These are phyloP conservation scores for Salix koriyanagi DNA, from an alignment of 345 rosid species.

Conservation along the genomic window DNA sequence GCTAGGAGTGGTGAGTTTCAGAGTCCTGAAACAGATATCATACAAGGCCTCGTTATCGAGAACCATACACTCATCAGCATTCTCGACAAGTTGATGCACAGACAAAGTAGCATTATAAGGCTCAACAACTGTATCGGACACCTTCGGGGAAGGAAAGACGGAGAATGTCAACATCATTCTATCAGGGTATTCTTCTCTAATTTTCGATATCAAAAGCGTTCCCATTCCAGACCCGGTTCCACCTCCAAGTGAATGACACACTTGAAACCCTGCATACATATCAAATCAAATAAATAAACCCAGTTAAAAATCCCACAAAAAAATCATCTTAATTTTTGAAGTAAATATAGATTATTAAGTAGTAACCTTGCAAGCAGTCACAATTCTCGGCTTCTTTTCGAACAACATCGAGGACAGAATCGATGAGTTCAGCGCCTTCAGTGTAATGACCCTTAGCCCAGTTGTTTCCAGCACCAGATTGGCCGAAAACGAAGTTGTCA, in stretches of 20 bases:
- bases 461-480: conserved; percentile 29
- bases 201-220: conserved; percentile 26
- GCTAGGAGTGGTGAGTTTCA: conserved; percentile 29
- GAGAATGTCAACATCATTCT: conserved; percentile 33
- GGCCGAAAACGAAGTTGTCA: conserved; percentile 28
- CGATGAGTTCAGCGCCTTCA: conserved; percentile 30
- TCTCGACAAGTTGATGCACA: conserved; percentile 29
- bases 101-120: conserved; percentile 30
- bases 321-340: background rate
- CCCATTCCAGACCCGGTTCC: conserved; percentile 36
- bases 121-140: conserved; percentile 31
- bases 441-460: conserved; percentile 31
- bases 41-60: conserved; percentile 28
- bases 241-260: conserved; percentile 30
- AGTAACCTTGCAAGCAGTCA: conserved; percentile 27
- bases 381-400: conserved; percentile 28
- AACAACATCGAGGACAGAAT: conserved; percentile 30
- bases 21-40: conserved; percentile 28
- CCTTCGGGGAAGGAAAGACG: conserved; percentile 25
- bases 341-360: background rate
- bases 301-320: background rate
- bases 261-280: conserved; percentile 21
- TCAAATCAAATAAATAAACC: background rate
- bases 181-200: conserved; percentile 28
- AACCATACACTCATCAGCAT: conserved; percentile 32